Evolutionary conservation across 2,329 filamentous ascomycete species (phyloP).

Genomic region (Penicillium sp.): DNA sequence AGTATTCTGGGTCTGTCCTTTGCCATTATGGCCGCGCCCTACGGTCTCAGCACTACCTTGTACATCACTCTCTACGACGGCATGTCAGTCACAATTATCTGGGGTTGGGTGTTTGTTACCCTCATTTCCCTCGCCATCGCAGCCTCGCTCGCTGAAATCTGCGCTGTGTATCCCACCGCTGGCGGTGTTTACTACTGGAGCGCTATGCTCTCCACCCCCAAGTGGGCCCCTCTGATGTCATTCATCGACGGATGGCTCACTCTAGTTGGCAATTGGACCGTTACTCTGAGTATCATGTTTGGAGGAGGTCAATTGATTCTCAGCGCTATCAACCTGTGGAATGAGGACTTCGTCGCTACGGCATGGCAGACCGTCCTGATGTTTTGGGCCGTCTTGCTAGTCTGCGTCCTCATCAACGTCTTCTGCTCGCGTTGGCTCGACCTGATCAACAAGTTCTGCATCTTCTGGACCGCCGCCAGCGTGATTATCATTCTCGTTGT

Average conservation of each 20-base stretch:
- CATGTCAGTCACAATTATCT: slow-evolving; percentile 67
- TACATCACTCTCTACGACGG: slow-evolving; percentile 69
- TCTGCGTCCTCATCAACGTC: slow-evolving; percentile 65
- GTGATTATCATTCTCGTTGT: slow-evolving; percentile 68
- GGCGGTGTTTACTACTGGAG: slow-evolving; percentile 72
- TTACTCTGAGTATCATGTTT: slow-evolving; percentile 68
- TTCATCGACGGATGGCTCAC: slow-evolving; percentile 73
- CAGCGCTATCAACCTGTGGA: slow-evolving; percentile 67
- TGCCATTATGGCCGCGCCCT: slow-evolving; percentile 73
- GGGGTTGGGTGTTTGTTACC: slow-evolving; percentile 68
- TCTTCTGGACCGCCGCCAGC: slow-evolving; percentile 68
- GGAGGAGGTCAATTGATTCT: slow-evolving; percentile 69
- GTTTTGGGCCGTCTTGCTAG: slow-evolving; percentile 70
- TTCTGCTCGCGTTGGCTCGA: slow-evolving; percentile 65
- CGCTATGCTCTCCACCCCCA: slow-evolving; percentile 64
- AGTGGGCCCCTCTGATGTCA: slow-evolving; percentile 66
- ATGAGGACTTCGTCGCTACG: slow-evolving; percentile 68
- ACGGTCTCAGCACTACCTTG: slow-evolving; percentile 67
- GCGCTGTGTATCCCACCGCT: slow-evolving; percentile 67
- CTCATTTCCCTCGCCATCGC: slow-evolving; percentile 65
- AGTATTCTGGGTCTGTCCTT: slow-evolving; percentile 70
- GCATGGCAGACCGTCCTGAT: slow-evolving; percentile 69
- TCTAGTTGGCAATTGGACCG: slow-evolving; percentile 72
- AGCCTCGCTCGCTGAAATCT: slow-evolving; percentile 68
- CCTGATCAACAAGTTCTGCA: slow-evolving; percentile 70